Base-by-base conservation (phyloP, 768 basidiomycete genomes). In the Tulasnella sp. region DNA sequence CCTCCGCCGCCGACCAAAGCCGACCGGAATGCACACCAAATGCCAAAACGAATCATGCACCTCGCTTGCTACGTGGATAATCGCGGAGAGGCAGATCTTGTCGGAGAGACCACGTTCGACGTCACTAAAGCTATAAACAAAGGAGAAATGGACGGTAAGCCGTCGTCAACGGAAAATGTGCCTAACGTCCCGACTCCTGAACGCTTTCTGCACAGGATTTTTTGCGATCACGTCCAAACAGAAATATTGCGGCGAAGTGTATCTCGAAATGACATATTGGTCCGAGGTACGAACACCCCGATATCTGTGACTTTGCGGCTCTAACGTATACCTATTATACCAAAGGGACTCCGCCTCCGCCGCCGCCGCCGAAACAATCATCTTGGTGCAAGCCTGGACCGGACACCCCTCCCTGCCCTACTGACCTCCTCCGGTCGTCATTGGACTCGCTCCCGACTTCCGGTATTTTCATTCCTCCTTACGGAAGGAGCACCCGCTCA, bases 51-150 rank as follows among this genome's bases (percentile, higher is more conserved):
- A n/a, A 88, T 86, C 58, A 92, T 99, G 91, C 90, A 88, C 82
- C 83, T 99, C 71, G 90, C 93, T 44, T 96, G 96, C 85, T 99
- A 92, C 85, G 98, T 98, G n/a, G 97, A 99, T 85, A 97, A 99
- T 84, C 88, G 93, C 74, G 91, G 94, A 77, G 97, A 99, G 83
- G 97, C 98, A 68, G 96, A 96, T 83, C 88, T 99, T 81, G 97
- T 99, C 83, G 98, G 98, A 71, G 98, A 99, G 85, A 86, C 91
- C 5, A 89, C 90, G 62, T 93, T 99, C 9, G 94, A 97, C 85
- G 88, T 98, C 52, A 93, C 92, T 3, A 93, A 95, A 83, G 97
- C 93, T 7, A 85, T 99, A 82, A 96, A 94, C 79, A 96, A 94
- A 86, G 98, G 98, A 71, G 97, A 98, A 86, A 96, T 94, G 1